Evolutionary conservation across 495 filamentous ascomycete genomes (phyloP).

Genomic region (Penicillium verhagenii): DNA sequence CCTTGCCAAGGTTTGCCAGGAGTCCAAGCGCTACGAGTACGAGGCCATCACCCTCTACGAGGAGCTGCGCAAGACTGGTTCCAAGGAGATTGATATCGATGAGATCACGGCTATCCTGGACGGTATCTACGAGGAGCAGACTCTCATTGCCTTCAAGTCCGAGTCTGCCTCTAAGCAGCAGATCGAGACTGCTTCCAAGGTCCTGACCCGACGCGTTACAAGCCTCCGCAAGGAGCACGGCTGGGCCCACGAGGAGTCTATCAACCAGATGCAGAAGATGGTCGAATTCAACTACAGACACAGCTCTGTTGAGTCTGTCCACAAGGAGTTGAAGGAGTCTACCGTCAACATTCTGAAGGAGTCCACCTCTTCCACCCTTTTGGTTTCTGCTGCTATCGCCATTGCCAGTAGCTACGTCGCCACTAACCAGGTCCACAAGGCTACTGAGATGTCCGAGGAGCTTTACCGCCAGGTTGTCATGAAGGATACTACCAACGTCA

Average conservation of each 20-base stretch:
- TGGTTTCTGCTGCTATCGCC: constrained; percentile 30
- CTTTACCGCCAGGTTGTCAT: constrained; percentile 37
- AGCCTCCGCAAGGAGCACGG: constrained; percentile 29
- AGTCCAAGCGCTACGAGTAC: constrained; percentile 33
- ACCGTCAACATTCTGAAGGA: constrained; percentile 34
- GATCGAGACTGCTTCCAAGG: constrained; percentile 24
- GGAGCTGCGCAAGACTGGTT: constrained; percentile 29
- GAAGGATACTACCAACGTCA: constrained; percentile 24
- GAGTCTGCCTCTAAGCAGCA: constrained; percentile 26
- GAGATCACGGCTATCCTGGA: constrained; percentile 35
- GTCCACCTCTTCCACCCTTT: constrained; percentile 22
- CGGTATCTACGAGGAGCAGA: constrained; percentile 37
- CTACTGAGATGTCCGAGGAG: constrained; percentile 30
- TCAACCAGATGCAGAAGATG: constrained; percentile 34
- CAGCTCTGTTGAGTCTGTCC: constrained; percentile 21
- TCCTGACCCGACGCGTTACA: constrained; percentile 29
- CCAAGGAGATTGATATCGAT: constrained; percentile 30
- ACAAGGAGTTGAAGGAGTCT: constrained; percentile 31
- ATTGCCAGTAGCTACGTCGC: constrained; percentile 36
- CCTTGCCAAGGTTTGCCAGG: constrained; percentile 38
- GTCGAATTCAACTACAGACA: constrained; percentile 31
- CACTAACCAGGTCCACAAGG: constrained; percentile 29
- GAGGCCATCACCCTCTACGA: constrained; percentile 34
- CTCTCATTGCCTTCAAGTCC: constrained; percentile 16
- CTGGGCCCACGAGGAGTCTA: constrained; percentile 39